Conservation (phyloP, 2,329 filamentous ascomycete genomes). For the Calonectria hawksworthii region DNA sequence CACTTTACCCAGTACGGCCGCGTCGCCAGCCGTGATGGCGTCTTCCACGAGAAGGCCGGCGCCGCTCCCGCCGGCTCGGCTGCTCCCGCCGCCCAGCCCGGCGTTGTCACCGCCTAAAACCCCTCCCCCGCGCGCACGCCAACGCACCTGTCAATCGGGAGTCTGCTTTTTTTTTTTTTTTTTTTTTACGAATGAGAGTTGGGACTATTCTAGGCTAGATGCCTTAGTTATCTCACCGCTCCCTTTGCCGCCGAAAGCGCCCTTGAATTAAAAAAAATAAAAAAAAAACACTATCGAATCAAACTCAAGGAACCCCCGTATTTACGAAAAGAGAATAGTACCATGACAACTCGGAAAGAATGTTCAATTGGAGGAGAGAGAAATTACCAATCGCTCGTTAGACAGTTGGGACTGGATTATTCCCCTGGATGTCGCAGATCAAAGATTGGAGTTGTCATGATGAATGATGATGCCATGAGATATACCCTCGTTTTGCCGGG, state of each 20-base stretch:
- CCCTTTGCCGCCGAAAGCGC: not conserved
- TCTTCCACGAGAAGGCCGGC: constrained; percentile 61
- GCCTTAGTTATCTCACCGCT: not conserved
- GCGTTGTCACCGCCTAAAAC: not conserved
- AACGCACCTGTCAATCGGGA: not conserved
- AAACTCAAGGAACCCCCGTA: not conserved
- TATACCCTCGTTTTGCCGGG: constrained; percentile 42
- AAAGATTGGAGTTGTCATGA: not conserved
- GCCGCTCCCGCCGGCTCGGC: constrained; percentile 29
- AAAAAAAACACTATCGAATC: not conserved
- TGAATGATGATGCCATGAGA: constrained; percentile 23
- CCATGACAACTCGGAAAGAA: not conserved
- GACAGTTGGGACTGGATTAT: not conserved
- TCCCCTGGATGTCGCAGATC: not conserved
- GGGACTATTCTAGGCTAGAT: not conserved
- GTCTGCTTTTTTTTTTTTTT: not conserved
- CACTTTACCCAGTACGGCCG: constrained; percentile 70
- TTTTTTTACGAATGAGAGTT: not conserved
- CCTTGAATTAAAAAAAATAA: not conserved
- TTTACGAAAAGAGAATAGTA: not conserved
- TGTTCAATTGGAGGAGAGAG: not conserved
- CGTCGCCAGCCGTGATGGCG: constrained; percentile 56
- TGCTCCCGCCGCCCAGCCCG: constrained; percentile 19
- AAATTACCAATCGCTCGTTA: not conserved
- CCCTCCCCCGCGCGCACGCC: too few relatives aligned